phyloP scores from a whole-genome alignment of 2,329 filamentous ascomycete species.

The Huntiella abstrusa region DNA sequence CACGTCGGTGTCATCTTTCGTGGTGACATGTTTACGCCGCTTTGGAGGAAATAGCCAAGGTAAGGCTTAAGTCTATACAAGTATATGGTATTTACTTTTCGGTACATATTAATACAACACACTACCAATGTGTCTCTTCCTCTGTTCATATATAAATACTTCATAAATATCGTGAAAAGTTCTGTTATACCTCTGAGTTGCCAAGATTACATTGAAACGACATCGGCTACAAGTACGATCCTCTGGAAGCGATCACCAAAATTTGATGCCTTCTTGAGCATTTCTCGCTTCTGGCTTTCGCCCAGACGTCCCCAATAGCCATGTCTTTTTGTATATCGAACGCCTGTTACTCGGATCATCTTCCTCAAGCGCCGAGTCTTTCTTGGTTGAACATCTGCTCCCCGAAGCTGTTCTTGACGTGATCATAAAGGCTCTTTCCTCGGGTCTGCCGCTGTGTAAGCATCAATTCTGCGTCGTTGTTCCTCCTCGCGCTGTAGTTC shows the following conservation, averaged over 20 bases:
- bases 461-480: slow-evolving; percentile 26
- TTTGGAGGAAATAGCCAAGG: no score
- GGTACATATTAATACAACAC: no score
- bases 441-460: slow-evolving; percentile 33
- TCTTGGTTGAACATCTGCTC: slow-evolving; percentile 4
- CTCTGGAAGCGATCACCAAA: slow-evolving; percentile 70
- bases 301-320: slow-evolving; percentile 56
- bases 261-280: slow-evolving; percentile 61
- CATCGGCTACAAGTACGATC: slow-evolving; percentile 34
- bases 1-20: no score
- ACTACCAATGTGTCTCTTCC: no score
- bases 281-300: slow-evolving; percentile 52
- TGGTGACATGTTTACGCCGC: no score
- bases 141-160: no score
- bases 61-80: no score
- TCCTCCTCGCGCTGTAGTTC: slow-evolving; percentile 39
- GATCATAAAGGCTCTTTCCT: slow-evolving; percentile 39
- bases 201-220: no score
- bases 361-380: slow-evolving; percentile 38
- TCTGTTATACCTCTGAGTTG: no score
- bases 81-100: no score
- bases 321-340: slow-evolving; percentile 95
- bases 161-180: no score
- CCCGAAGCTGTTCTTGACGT: slow-evolving; percentile 25
- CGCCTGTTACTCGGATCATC: slow-evolving; percentile 75